Evolutionary conservation across 768 basidiomycete species (phyloP).

Genomic region (Cyathus striatus): DNA sequence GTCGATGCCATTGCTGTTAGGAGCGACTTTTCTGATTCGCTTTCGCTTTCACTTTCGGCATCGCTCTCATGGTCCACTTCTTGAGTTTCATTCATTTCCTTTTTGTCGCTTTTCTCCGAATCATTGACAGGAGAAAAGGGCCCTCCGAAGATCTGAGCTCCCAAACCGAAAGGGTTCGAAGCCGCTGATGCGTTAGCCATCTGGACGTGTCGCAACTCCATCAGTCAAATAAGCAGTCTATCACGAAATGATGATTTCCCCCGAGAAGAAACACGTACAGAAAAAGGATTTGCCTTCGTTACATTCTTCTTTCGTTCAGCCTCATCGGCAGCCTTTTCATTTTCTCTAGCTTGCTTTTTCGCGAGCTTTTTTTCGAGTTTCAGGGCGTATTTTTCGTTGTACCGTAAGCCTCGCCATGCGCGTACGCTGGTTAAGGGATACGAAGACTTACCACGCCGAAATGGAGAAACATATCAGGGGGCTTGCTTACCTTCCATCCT

Average conservation of each 20-base stretch:
- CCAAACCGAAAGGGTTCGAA: slow-evolving; percentile 47
- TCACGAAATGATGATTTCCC: slow-evolving; percentile 4
- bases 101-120: slow-evolving; percentile 5
- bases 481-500: slow-evolving; percentile 69
- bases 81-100: slow-evolving; percentile 15
- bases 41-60: slow-evolving; percentile 27
- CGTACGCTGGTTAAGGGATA: slow-evolving; percentile 50
- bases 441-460: slow-evolving; percentile 4
- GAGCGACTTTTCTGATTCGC: slow-evolving; percentile 42
- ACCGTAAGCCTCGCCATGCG: slow-evolving; percentile 74
- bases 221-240: too few species aligned
- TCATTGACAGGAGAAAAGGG: slow-evolving; percentile 11
- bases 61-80: slow-evolving; percentile 27
- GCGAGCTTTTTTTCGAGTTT: slow-evolving; percentile 59
- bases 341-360: slow-evolving; percentile 30
- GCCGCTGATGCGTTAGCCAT: slow-evolving; percentile 15
- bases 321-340: slow-evolving; percentile 29
- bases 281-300: slow-evolving; percentile 61
- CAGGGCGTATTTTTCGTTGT: slow-evolving; percentile 69
- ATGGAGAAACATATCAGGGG: slow-evolving; percentile 5
- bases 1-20: slow-evolving; percentile 53
- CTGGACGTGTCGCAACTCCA: too few species aligned
- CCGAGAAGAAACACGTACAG: slow-evolving; percentile 33
- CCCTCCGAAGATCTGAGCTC: slow-evolving; percentile 62
- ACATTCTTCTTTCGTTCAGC: slow-evolving; percentile 22